Evolutionary conservation across 108 stramenopile genomes (phyloP).

Genomic region (Cyclotella atomus): DNA sequence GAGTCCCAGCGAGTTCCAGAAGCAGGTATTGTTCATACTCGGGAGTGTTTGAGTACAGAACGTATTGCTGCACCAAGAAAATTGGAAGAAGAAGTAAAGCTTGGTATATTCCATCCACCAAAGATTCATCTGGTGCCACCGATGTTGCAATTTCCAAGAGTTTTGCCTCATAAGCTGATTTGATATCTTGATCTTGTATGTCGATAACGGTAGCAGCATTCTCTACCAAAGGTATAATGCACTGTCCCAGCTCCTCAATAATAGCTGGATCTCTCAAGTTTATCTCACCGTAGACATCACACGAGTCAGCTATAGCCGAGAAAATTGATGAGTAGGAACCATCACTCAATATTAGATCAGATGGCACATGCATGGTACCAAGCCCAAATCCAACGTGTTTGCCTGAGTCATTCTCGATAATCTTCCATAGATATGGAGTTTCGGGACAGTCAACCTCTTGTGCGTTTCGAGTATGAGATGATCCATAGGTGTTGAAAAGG

Average conservation of each 20-base stretch:
- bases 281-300: conserved; percentile 22
- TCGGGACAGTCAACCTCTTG: conserved; percentile 8
- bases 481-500: neutral
- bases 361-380: conserved; percentile 22
- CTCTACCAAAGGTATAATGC: neutral
- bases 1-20: neutral
- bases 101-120: conserved; percentile 4
- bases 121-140: neutral
- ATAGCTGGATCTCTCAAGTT: conserved; percentile 5
- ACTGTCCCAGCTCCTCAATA: neutral
- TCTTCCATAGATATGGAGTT: conserved; percentile 27
- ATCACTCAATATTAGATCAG: neutral
- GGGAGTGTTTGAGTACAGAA: conserved; percentile 2
- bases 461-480: neutral
- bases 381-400: conserved; percentile 27
- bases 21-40: conserved; percentile 11
- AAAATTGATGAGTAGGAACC: conserved; percentile 10
- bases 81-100: conserved; percentile 2
- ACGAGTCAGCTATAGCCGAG: conserved; percentile 15
- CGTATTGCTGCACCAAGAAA: neutral
- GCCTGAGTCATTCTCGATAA: conserved; percentile 16
- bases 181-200: conserved; percentile 27
- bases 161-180: neutral
- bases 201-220: conserved; percentile 20
- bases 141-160: conserved; percentile 6